A percentile compares a stretch with the other conserved stretches of the same genome.
Evolutionary conservation across 2,329 filamentous ascomycete genomes (phyloP).

Genomic region (Talaromyces atroroseus): DNA sequence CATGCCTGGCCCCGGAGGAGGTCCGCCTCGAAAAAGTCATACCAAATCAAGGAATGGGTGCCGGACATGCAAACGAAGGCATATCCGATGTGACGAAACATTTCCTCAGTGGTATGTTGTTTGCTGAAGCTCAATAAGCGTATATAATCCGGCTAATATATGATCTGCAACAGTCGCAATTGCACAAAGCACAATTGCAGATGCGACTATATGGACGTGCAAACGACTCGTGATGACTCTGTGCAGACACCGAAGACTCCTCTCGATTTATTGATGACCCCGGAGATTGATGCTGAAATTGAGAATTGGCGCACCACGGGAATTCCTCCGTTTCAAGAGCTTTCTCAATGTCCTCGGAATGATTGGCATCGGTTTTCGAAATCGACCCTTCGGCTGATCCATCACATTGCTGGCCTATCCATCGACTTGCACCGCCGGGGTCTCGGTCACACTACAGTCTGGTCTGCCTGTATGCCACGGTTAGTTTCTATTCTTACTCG

Average conservation of each 20-base stretch:
- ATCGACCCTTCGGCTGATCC: conserved; percentile 79
- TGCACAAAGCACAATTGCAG: conserved; percentile 98
- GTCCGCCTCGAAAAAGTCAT: conserved; percentile 85
- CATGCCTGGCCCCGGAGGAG: conserved; percentile 93
- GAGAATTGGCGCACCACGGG: conserved; percentile 79
- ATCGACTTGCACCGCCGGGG: conserved; percentile 72
- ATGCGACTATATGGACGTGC: conserved; percentile 93
- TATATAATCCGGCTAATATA: background rate
- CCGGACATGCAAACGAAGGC: conserved; percentile 94
- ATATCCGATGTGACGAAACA: conserved; percentile 96
- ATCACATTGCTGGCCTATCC: conserved; percentile 82
- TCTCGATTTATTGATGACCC: conserved; percentile 72
- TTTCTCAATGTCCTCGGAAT: conserved; percentile 69
- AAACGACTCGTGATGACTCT: conserved; percentile 54
- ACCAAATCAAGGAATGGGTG: conserved; percentile 98
- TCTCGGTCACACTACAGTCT: conserved; percentile 79
- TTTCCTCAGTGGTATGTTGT: conserved; percentile 85
- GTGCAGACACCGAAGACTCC: conserved; percentile 41
- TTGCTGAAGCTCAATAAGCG: conserved; percentile 15
- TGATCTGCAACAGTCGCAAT: conserved; percentile 63
- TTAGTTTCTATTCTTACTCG: conserved; percentile 46
- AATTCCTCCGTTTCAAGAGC: conserved; percentile 75
- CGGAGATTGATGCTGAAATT: conserved; percentile 75
- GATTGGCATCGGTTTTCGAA: conserved; percentile 67
- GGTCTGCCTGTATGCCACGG: conserved; percentile 90